A percentile compares a stretch with the other conserved stretches of the same genome.
Evolutionary conservation across 2,329 filamentous ascomycete species (phyloP).

Genomic region (Proliferodiscus dingleyae): DNA sequence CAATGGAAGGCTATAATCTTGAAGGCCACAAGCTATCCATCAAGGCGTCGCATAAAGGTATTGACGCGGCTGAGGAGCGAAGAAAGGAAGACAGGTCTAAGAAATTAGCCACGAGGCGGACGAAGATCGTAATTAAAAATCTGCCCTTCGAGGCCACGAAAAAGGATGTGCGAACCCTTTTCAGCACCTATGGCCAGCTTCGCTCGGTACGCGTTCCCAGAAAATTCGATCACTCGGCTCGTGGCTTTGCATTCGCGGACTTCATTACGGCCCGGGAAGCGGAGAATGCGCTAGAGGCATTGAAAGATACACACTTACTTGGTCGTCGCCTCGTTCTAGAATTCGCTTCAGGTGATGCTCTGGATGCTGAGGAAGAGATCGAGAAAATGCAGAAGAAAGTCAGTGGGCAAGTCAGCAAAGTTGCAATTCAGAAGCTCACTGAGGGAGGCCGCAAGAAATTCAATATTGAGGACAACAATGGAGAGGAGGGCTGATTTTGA

Average conservation of each 20-base stretch:
- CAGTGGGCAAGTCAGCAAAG: conserved; percentile 82
- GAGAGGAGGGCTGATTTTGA: conserved; percentile 40
- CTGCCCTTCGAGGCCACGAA: conserved; percentile 92
- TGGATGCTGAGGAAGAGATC: conserved; percentile 94
- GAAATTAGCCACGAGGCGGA: conserved; percentile 69
- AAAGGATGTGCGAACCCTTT: conserved; percentile 82
- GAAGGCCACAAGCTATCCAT: conserved; percentile 82
- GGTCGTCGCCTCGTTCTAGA: conserved; percentile 86
- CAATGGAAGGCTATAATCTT: conserved; percentile 87
- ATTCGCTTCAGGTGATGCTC: conserved; percentile 80
- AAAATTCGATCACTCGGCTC: conserved; percentile 83
- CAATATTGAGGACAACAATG: conserved; percentile 69
- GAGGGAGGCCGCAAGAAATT: conserved; percentile 82
- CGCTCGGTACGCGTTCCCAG: conserved; percentile 90
- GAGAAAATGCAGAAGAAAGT: conserved; percentile 96
- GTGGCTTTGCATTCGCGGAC: conserved; percentile 95
- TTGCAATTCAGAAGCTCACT: conserved; percentile 83
- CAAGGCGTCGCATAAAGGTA: conserved; percentile 79
- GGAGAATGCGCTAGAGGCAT: conserved; percentile 80
- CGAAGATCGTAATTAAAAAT: conserved; percentile 98
- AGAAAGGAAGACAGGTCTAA: conserved; percentile 78
- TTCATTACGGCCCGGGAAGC: conserved; percentile 91
- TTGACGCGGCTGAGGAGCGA: conserved; percentile 82
- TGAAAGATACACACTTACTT: conserved; percentile 88
- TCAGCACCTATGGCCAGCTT: conserved; percentile 86